These are phyloP conservation scores for Gynochthodes officinalis DNA, from an alignment of 257 asterid genomes.

Conservation along the genomic window DNA sequence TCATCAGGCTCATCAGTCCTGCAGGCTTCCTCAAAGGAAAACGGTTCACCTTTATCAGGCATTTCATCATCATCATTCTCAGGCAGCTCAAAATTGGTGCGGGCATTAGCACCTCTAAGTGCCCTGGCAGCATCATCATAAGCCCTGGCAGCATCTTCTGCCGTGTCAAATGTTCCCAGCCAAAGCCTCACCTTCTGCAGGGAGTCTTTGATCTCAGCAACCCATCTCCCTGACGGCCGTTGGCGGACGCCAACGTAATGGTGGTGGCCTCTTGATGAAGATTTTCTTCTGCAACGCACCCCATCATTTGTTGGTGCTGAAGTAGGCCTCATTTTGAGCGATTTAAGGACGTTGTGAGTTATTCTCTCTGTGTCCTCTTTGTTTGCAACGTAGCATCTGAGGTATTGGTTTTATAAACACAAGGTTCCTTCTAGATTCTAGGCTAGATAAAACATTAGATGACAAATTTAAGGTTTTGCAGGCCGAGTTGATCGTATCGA, in stretches of 20 bases:
- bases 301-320: conserved; percentile 28
- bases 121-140: conserved; percentile 78
- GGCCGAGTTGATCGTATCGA: conserved; percentile 59
- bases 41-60: conserved; percentile 37
- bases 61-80: conserved; percentile 26
- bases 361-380: conserved; percentile 8
- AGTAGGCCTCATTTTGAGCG: conserved; percentile 35
- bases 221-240: conserved; percentile 89
- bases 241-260: conserved; percentile 76
- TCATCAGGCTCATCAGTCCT: conserved; percentile 58
- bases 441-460: conserved; percentile 24
- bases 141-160: conserved; percentile 82
- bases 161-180: conserved; percentile 82
- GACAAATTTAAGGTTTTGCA: conserved; percentile 40
- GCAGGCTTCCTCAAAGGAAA: conserved; percentile 71
- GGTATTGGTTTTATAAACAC: not conserved
- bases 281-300: conserved; percentile 34
- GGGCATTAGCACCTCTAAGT: conserved; percentile 59
- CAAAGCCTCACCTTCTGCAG: conserved; percentile 73
- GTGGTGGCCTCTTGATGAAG: conserved; percentile 70
- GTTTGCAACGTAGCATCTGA: conserved; percentile 8
- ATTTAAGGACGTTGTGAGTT: not conserved
- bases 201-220: conserved; percentile 85
- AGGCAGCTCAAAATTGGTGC: conserved; percentile 71
- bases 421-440: not conserved